Evolutionary conservation across 331 rosid genomes (phyloP).

Genomic region (Pyracantha coccinea): DNA sequence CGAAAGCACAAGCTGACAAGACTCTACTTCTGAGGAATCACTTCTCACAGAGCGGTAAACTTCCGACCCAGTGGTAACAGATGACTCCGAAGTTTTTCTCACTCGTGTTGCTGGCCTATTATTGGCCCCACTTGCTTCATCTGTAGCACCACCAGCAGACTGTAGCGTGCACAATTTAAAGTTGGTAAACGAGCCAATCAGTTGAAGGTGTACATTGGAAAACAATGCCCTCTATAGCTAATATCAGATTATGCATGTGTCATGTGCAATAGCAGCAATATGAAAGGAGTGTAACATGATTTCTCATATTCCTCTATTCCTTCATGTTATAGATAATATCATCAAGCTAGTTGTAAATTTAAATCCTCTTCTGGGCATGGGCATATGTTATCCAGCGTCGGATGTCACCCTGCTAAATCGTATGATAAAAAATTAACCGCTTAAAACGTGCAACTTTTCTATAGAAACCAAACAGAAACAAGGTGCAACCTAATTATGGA

Average conservation of each 20-base stretch:
- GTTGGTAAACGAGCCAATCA: constrained; percentile 16
- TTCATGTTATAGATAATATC: not conserved
- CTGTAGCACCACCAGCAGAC: constrained; percentile 40
- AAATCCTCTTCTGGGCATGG: not conserved
- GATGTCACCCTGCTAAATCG: not conserved
- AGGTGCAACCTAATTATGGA: not conserved
- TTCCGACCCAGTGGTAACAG: constrained; percentile 44
- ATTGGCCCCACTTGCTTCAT: constrained; percentile 39
- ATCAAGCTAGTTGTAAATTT: not conserved
- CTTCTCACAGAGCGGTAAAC: constrained; percentile 44
- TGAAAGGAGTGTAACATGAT: not conserved
- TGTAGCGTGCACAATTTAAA: constrained; percentile 27
- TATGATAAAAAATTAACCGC: not conserved
- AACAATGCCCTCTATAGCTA: constrained; percentile 2
- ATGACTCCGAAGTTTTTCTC: constrained; percentile 49
- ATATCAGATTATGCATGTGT: not conserved
- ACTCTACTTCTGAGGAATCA: constrained; percentile 45
- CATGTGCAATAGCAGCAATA: not conserved
- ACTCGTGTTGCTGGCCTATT: constrained; percentile 25
- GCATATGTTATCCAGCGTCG: not conserved
- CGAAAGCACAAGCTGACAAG: constrained; percentile 51
- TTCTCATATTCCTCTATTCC: not conserved
- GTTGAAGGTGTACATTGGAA: constrained; percentile 1
- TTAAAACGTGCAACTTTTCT: not conserved
- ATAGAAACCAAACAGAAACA: not conserved